phyloP scores from a whole-genome alignment of 805 yeast species.

The Myxozyma neotropica region DNA sequence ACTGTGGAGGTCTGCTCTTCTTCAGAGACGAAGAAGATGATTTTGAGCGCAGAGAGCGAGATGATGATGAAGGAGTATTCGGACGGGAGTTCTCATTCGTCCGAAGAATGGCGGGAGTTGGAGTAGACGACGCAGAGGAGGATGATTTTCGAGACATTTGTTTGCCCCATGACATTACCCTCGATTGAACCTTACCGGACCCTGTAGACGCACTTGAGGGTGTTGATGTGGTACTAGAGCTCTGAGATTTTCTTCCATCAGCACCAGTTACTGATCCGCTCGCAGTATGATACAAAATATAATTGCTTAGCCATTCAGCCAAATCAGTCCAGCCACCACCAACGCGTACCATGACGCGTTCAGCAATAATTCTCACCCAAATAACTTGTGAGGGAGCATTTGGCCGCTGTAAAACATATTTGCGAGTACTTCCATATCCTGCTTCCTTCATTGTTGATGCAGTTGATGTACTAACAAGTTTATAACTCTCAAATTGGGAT shows the following conservation, averaged over 20 bases:
- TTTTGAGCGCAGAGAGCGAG: conserved; percentile 3
- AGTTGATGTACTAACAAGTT: conserved; percentile 13
- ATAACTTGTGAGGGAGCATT: conserved; percentile 34
- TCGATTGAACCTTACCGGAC: conserved; percentile 1
- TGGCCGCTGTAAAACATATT: conserved; percentile 31
- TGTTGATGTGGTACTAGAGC: not conserved
- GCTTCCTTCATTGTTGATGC: conserved; percentile 15
- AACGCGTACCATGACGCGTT: conserved; percentile 36
- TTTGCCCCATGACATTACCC: not conserved
- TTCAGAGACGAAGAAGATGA: not conserved
- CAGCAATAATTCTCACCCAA: conserved; percentile 36
- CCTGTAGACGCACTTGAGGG: not conserved
- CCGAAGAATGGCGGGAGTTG: not conserved
- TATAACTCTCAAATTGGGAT: conserved; percentile 1
- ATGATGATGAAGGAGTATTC: not conserved
- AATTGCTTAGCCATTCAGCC: conserved; percentile 35
- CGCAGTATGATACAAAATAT: conserved; percentile 25
- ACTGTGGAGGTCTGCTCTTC: not conserved
- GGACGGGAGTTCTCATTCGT: not conserved
- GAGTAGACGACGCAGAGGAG: not conserved
- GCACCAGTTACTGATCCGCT: not conserved
- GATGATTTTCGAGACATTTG: not conserved
- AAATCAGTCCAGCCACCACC: conserved; percentile 37
- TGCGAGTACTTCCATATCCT: conserved; percentile 36
- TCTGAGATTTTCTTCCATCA: not conserved